Conservation (phyloP, 2,329 filamentous ascomycete species). For the Macrophomina phaseolina region DNA sequence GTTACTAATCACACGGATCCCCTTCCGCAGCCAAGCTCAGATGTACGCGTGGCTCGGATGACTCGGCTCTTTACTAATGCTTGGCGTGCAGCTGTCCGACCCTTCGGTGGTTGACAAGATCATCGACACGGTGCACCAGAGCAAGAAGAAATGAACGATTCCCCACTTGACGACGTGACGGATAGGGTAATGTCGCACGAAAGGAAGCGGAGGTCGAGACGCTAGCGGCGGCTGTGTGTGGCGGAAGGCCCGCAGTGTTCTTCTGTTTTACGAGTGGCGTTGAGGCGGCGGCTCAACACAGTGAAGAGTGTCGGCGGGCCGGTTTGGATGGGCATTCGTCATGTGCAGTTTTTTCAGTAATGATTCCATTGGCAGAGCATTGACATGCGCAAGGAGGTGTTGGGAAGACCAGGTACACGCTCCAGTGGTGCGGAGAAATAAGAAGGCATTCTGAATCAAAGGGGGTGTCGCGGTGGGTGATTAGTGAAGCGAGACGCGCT, state of each 20-base stretch:
- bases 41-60: slow-evolving; percentile 20
- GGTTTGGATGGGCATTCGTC: slow-evolving; percentile 4
- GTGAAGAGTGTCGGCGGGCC: background rate
- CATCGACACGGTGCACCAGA: slow-evolving; percentile 76
- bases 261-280: slow-evolving; percentile 19
- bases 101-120: slow-evolving; percentile 89
- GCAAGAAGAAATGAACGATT: slow-evolving; percentile 49
- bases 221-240: slow-evolving; percentile 2
- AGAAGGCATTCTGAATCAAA: slow-evolving; percentile 23
- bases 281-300: slow-evolving; percentile 15
- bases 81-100: slow-evolving; percentile 74
- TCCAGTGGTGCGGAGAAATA: slow-evolving; percentile 3
- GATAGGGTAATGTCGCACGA: slow-evolving; percentile 21
- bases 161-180: background rate
- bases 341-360: slow-evolving; percentile 18
- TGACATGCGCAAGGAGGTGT: background rate
- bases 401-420: background rate
- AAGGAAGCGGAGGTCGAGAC: background rate
- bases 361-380: slow-evolving; percentile 4
- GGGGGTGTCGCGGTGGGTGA: slow-evolving; percentile 15
- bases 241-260: slow-evolving; percentile 1
- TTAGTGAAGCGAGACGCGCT: slow-evolving; percentile 22
- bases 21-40: slow-evolving; percentile 17
- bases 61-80: slow-evolving; percentile 17
- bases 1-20: slow-evolving; percentile 38